Conservation (phyloP, 768 basidiomycete species). For the Lactarius tabidus region DNA sequence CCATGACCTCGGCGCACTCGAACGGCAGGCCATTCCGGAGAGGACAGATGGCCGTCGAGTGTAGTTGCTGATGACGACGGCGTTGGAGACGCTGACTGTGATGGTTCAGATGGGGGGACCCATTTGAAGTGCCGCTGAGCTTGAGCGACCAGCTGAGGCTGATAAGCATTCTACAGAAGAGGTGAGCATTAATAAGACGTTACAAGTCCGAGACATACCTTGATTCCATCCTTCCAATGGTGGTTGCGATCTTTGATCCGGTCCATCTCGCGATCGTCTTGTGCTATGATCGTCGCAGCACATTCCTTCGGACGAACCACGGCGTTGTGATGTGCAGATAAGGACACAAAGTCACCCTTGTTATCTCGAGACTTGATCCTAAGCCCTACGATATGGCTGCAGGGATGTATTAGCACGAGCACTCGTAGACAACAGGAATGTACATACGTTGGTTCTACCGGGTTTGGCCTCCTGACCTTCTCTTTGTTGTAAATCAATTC, state of each 20-base stretch:
- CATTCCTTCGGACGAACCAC: constrained; percentile 65
- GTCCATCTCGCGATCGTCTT: constrained; percentile 57
- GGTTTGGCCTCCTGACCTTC: constrained; percentile 50
- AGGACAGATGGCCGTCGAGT: constrained; percentile 31
- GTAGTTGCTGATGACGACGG: constrained; percentile 30
- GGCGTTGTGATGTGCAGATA: constrained; percentile 44
- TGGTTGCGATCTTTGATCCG: constrained; percentile 66
- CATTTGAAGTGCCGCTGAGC: constrained; percentile 66
- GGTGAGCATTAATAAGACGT: constrained; percentile 7
- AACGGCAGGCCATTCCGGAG: constrained; percentile 44
- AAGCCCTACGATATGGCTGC: too few species aligned
- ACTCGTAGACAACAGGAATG: too few species aligned
- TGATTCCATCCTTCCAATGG: too few species aligned
- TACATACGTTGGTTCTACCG: too few species aligned
- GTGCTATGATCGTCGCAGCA: constrained; percentile 50
- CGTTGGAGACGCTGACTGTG: constrained; percentile 32
- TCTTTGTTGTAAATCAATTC: constrained; percentile 72
- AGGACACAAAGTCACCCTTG: constrained; percentile 38
- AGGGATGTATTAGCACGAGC: too few species aligned
- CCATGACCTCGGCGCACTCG: constrained; percentile 81
- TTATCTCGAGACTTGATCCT: constrained; percentile 42
- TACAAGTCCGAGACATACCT: constrained; percentile 45
- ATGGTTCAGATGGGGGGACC: constrained; percentile 40
- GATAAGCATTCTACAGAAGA: constrained; percentile 58
- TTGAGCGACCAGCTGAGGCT: constrained; percentile 54